Evolutionary conservation across 2,329 filamentous ascomycete species (phyloP), one percentile per base, ranked within the genome.

Genomic region (Leptographium procerum): DNA sequence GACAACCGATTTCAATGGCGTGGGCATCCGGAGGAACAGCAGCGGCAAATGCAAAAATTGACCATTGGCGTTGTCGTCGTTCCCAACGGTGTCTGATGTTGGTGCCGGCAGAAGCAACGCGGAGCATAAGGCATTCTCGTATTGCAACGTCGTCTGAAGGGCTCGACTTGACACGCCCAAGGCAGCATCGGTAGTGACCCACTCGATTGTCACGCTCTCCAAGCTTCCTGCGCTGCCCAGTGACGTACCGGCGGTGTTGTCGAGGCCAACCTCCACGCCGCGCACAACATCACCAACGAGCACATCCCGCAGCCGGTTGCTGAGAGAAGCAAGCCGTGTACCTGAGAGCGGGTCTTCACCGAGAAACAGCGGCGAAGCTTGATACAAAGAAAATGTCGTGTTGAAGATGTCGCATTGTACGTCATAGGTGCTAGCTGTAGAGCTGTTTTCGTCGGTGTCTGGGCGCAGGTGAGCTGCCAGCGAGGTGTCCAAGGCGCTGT

Each of bases 241-340:
- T 0, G 66, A 61, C 8, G 63, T 73, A 29, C 13, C 31, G 22
- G 72, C 73, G 29, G 31, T 34, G 4, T 65, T 66, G 13, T 60
- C 63, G 6, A 79, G 64, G 0, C 75, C 75, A 22, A 84, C 74
- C 62, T 83, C 79, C 22, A 84, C 76, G 50, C 81, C 81, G 58
- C 81, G 77, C n/a, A 84, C 78, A 1, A 82, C 76, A 63, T 84
- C 81, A 19, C 81, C 81, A 0, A 82, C 79, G 0, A 84, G 72
- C 1, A 72, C 72, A 53, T 84, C 80, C 45, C 80, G 76, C 2
- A 84, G 68, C 2, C 77, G 72, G 9, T 73, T 72, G 1, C 77
- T 74, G 0, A 83, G 70, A 0, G 66, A 58, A 16, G 71, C 67
- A 2, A 84, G 71, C 3, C 75, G 72, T 0, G 65, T 48, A 0